Percentiles rank a stretch among this genome's conserved stretches.
These are phyloP conservation scores for Capsella rubella DNA, from an alignment of 441 rosid genomes.

Conservation along the genomic window DNA sequence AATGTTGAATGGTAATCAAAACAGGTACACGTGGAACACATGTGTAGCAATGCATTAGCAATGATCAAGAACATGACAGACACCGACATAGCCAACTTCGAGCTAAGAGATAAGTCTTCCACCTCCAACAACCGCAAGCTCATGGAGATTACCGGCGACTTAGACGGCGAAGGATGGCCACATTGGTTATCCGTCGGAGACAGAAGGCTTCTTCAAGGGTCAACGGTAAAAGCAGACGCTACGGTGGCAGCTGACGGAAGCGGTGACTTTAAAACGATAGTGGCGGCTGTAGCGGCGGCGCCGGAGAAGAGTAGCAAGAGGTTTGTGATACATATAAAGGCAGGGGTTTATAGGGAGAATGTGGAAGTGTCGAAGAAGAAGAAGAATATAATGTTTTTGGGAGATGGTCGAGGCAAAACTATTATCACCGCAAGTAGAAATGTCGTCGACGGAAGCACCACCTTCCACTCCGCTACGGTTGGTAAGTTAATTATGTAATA, in stretches of 20 bases:
- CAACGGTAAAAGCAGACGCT: slow-evolving; percentile 53
- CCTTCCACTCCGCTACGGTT: slow-evolving; percentile 73
- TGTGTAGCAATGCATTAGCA: slow-evolving; percentile 88
- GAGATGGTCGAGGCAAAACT: slow-evolving; percentile 74
- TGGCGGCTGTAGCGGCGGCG: slow-evolving; percentile 75
- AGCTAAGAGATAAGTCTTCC: slow-evolving; percentile 27
- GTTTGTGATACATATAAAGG: slow-evolving; percentile 75
- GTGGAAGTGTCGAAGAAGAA: slow-evolving; percentile 54
- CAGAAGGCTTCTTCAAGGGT: slow-evolving; percentile 63
- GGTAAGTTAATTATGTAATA: slow-evolving; percentile 76
- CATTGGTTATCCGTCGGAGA: slow-evolving; percentile 65
- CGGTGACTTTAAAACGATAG: slow-evolving; percentile 62
- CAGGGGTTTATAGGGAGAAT: slow-evolving; percentile 76
- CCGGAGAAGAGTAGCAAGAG: slow-evolving; percentile 52
- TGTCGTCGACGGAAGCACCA: slow-evolving; percentile 66
- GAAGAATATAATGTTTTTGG: slow-evolving; percentile 76
- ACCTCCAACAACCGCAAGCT: slow-evolving; percentile 51
- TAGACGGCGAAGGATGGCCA: slow-evolving; percentile 61
- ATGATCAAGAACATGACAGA: slow-evolving; percentile 91
- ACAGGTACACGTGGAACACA: slow-evolving; percentile 57
- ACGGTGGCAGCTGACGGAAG: slow-evolving; percentile 82
- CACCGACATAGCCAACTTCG: slow-evolving; percentile 57
- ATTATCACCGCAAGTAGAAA: slow-evolving; percentile 61
- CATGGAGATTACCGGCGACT: slow-evolving; percentile 41
- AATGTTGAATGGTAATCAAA: slow-evolving; percentile 8